phyloP scores from a whole-genome alignment of 257 asterid species.

The Capsicum rhomboideum region DNA sequence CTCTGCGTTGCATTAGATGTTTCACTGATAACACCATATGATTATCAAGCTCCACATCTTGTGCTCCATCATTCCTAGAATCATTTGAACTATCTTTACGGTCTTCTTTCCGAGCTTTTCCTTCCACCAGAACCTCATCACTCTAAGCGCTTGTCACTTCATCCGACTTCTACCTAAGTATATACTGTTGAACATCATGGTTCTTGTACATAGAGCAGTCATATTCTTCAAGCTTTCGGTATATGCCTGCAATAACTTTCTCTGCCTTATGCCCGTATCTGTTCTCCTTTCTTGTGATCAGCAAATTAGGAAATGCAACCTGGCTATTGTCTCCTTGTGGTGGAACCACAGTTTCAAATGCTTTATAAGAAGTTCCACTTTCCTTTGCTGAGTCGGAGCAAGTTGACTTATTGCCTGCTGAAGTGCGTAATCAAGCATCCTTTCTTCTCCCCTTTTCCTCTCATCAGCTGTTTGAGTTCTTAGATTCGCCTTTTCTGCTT shows the following conservation, averaged over 20 bases:
- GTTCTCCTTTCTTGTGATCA: not conserved
- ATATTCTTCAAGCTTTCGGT: not conserved
- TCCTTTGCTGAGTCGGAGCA: constrained; percentile 79
- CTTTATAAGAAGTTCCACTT: constrained; percentile 78
- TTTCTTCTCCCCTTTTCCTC: constrained; percentile 64
- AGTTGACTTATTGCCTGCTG: constrained; percentile 78
- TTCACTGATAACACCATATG: not conserved
- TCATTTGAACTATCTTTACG: no score
- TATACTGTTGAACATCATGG: not conserved
- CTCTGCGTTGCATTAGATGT: no score
- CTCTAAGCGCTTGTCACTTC: not conserved
- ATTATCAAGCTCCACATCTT: not conserved
- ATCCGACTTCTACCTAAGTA: not conserved
- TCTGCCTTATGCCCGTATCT: not conserved
- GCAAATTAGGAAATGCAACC: constrained; percentile 13
- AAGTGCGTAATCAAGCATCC: constrained; percentile 98
- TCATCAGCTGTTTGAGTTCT: constrained; percentile 54
- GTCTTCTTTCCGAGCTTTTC: no score
- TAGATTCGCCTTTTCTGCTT: constrained; percentile 48
- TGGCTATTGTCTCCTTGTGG: constrained; percentile 34
- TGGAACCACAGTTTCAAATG: constrained; percentile 83
- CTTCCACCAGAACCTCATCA: no score
- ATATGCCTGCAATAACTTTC: not conserved
- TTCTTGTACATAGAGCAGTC: not conserved
- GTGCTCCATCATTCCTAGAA: not conserved